Base-by-base conservation (phyloP, 2,329 filamentous ascomycete genomes). In the Colletotrichum theobromicola region DNA sequence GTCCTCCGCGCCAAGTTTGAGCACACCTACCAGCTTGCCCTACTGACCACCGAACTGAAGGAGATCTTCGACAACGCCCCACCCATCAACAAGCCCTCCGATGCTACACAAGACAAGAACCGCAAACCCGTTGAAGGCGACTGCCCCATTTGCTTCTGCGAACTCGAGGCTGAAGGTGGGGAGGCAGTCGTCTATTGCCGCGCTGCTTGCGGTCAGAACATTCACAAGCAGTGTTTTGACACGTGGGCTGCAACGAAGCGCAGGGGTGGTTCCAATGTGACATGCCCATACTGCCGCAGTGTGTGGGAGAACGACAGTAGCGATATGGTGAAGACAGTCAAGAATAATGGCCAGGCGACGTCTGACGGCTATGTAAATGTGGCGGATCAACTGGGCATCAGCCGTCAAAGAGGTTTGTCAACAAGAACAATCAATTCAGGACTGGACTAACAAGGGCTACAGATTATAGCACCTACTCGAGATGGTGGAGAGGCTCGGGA, bases 321-420 rank as follows among this genome's bases (percentile, higher is more conserved):
- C 24, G 82, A 83, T 4, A 79, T 84, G 75, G 81, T 88, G 9
- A 84, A 84, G 42, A 85, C 83, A 37, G 85, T 90, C 28, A 83
- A 83, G 62, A 87, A 85, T 75, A 82, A 81, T 1, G 84, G 87
- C 4, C 79, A 79, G 7, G 75, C 83, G 1, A 85, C 84, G 28
- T 79, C 79, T 1, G 90, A 92, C 42, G 91, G 91, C 0, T 93
- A 93, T 77, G 83, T 92, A 61, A 93, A 93, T 79, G 88, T 93
- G 4, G 91, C 90, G 2, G 82, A 86, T 24, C 88, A 92, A 79
- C 83, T 93, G n/a, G 91, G 91, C 3, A 85, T 93, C 75, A 90
- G 87, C 74, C 81, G 81, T 0, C 73, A 80, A n/a, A 83, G 91
- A 84, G 90, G 89, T 89, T 81, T 37, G 83, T 28, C 24, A 24